phyloP scores from a whole-genome alignment of 768 basidiomycete species.

The Megacollybia marginata region DNA sequence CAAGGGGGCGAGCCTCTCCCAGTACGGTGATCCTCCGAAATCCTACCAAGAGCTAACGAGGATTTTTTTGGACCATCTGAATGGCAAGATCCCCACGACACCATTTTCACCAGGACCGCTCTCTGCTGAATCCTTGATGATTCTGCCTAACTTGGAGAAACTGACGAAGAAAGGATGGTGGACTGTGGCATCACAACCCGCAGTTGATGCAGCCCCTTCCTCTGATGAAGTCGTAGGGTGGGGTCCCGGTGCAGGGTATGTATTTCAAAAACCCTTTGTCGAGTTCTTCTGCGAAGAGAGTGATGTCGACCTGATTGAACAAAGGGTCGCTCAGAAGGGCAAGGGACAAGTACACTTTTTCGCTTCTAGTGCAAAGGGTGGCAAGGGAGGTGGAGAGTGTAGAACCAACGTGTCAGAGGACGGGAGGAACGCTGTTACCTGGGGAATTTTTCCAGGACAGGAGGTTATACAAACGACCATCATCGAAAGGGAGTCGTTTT shows the following conservation, averaged over 20 bases:
- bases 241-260: conserved; percentile 89
- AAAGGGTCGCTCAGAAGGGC: conserved; percentile 44
- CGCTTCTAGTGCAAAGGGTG: conserved; percentile 72
- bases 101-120: conserved; percentile 87
- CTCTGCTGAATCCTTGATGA: conserved; percentile 73
- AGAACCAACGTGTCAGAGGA: conserved; percentile 72
- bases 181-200: conserved; percentile 96
- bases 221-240: conserved; percentile 81
- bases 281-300: conserved; percentile 81
- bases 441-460: conserved; percentile 97
- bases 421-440: conserved; percentile 91
- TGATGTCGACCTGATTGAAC: conserved; percentile 54
- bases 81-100: conserved; percentile 63
- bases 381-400: conserved; percentile 54
- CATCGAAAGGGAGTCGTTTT: conserved; percentile 90
- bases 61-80: conserved; percentile 77
- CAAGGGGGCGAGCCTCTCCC: conserved; percentile 24
- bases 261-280: conserved; percentile 96
- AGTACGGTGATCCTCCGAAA: conserved; percentile 70
- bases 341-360: conserved; percentile 76
- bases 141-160: conserved; percentile 67
- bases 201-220: conserved; percentile 73
- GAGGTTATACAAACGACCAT: conserved; percentile 96
- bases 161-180: conserved; percentile 82
- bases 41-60: conserved; percentile 60